Conservation (phyloP, 176 grass and related monocot species). For the Zoysia japonica region DNA sequence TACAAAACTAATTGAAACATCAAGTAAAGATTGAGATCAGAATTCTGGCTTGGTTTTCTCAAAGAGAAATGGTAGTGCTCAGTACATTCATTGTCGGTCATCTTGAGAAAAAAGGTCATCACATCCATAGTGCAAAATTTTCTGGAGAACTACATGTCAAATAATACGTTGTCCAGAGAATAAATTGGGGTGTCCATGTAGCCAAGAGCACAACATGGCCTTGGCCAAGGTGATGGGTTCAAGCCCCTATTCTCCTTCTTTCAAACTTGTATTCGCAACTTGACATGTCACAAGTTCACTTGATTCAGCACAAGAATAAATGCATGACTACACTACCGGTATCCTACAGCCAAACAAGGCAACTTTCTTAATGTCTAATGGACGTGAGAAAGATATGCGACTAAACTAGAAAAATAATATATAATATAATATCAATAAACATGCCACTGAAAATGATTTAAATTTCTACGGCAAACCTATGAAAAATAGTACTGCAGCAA, state of each 20-base stretch:
- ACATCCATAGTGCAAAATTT: background rate
- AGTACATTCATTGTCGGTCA: slow-evolving; percentile 29
- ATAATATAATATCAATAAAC: too few species aligned
- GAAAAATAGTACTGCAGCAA: background rate
- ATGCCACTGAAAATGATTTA: background rate
- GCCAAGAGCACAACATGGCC: background rate
- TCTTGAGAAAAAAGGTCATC: slow-evolving; percentile 30
- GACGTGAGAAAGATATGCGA: too few species aligned
- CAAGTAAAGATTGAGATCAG: background rate
- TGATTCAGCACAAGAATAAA: background rate
- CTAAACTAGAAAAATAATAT: too few species aligned
- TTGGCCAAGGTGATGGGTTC: background rate
- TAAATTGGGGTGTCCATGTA: slow-evolving; percentile 8
- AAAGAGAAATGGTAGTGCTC: slow-evolving; percentile 21
- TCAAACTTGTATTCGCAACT: background rate
- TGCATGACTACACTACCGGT: background rate
- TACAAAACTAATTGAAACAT: too few species aligned
- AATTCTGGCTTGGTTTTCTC: slow-evolving; percentile 38
- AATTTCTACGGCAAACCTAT: background rate
- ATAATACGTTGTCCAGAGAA: slow-evolving; percentile 40
- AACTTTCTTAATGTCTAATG: too few species aligned
- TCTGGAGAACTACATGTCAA: background rate
- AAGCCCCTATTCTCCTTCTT: slow-evolving; percentile 32
- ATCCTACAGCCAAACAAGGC: too few species aligned
- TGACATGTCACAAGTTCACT: background rate